These are phyloP conservation scores for Trichoderma arundinaceum DNA, from an alignment of 2,329 filamentous ascomycete genomes.

Conservation along the genomic window DNA sequence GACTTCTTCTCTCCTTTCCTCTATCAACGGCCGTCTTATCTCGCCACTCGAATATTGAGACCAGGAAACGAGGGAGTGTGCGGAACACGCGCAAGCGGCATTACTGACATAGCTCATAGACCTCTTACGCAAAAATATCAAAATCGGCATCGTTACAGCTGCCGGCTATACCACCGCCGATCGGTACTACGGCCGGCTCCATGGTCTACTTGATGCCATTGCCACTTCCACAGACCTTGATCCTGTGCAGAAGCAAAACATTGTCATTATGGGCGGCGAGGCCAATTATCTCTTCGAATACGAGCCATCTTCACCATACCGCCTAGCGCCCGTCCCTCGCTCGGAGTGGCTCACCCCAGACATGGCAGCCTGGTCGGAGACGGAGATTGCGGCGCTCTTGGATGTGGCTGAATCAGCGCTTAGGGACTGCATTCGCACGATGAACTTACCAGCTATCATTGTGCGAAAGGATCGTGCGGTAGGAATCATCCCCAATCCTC, in stretches of 20 bases:
- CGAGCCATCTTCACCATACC: slow-evolving; percentile 65
- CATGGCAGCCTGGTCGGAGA: slow-evolving; percentile 77
- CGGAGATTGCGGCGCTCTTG: slow-evolving; percentile 79
- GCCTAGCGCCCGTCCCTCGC: slow-evolving; percentile 70
- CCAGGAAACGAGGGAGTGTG: too few species aligned
- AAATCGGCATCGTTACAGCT: slow-evolving; percentile 94
- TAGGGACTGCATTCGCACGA: slow-evolving; percentile 76
- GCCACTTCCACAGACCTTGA: slow-evolving; percentile 64
- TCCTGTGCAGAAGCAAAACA: slow-evolving; percentile 70
- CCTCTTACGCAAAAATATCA: slow-evolving; percentile 77
- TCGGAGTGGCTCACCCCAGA: slow-evolving; percentile 76
- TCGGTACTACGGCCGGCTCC: slow-evolving; percentile 84
- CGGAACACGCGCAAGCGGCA: too few species aligned
- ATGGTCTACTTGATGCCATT: slow-evolving; percentile 84
- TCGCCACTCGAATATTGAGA: not conserved
- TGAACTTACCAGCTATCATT: slow-evolving; percentile 79
- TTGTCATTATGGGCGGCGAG: slow-evolving; percentile 94
- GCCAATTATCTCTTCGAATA: slow-evolving; percentile 94
- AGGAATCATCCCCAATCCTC: slow-evolving; percentile 71
- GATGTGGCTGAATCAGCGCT: slow-evolving; percentile 88
- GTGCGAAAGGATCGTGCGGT: slow-evolving; percentile 89
- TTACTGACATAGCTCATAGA: slow-evolving; percentile 46
- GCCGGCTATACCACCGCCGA: slow-evolving; percentile 90
- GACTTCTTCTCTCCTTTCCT: not conserved
- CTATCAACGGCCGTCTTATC: not conserved